Evolutionary conservation across 2,329 filamentous ascomycete genomes (phyloP), one percentile per base, ranked within the genome.

Genomic region (Hymenotorrendiella dingleyae): DNA sequence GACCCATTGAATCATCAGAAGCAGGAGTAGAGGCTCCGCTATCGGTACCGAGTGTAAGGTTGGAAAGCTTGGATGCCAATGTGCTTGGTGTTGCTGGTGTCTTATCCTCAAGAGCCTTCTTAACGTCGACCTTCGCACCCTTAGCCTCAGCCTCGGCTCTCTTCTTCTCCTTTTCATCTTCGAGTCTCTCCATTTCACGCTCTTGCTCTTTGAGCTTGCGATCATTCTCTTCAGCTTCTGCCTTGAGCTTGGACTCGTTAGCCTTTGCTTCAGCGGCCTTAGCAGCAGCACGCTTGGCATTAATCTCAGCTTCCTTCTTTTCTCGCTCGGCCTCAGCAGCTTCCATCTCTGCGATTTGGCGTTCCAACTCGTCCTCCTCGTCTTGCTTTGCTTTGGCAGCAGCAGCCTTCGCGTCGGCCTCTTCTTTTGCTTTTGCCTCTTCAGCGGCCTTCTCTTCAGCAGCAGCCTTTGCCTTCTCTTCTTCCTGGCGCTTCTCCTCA

Each of bases 151-250:
- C 66, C 49, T 79, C 76, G 7, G 62, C 67, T 36, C 74, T 74
- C 58, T 73, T 74, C 42, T 70, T 72, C 61, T 81, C 80, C 54
- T 74, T 76, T 62, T 81, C 83, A 64, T 87, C 83, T 60, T 88
- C 85, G 1, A 84, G 67, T 47, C 78, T 79, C 57, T 84, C 82
- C 73, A 81, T 83, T 65, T 84, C 84, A 16, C 74, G 73, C 61
- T 87, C 84, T 48, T 82, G 76, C 63, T 89, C 84, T 16, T 76
- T 78, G 46, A 89, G 76, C 65, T 82, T 84, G 45, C 72, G 73
- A 60, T 81, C 76, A 40, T 70, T 72, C n/a, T 78, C 73, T 4
- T 72, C 77, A 27, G 73, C 71, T 24, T 69, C 72, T 8, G 64
- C 61, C 44, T 66, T 63, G 40, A 65, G 66, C 44, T 70, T 68